Base-by-base conservation (phyloP, 805 yeast species). In the Saturnispora quitensis region DNA sequence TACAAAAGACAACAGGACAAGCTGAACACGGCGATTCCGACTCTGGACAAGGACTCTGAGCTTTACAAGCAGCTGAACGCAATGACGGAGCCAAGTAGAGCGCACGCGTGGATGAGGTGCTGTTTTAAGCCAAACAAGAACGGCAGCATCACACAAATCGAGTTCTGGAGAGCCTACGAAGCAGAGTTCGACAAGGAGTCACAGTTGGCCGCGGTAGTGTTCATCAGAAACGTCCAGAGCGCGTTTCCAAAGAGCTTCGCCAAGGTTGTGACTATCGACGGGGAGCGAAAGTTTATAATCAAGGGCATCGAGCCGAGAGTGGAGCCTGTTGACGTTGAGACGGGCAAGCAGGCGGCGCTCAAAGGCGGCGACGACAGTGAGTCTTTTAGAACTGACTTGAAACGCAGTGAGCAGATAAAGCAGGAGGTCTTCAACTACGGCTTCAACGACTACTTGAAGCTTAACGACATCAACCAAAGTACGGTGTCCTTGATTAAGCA, bases 131-230 rank as follows among this genome's bases (percentile, higher is more conserved):
- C 95, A 4, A 80, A 74, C 44, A 71, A 77, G 10, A 81, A 76
- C 8, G 89, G 91, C 4, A 96, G 89, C 62, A 96, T 90, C 10
- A 89, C 97, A 0, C 99, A 93, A 69, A 90, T 93, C 25, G 86
- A 95, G 18, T 75, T 93, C 43, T 93, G 99, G 99, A 88, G 89
- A 66, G 81, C 96, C 0, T 93, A 93, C 69, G 98, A 93, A 66
- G 72, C 81, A 13, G 93, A 86, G 64, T 93, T 93, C 61, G 84
- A 84, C 55, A 77, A 76, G 50, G 73, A 76, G 51, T 78, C 81
- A 58, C 70, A 91, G 47, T 73, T 91, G 33, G 96, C 97, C 1
- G 99, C 99, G 0, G 97, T 93, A 12, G 98, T 93, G 58, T 93
- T 93, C 66, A 93, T 93, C 65, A 89, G 91, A 61, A 91, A 93